phyloP scores from a whole-genome alignment of 2,329 filamentous ascomycete species.

The Dissoconium aciculare region DNA sequence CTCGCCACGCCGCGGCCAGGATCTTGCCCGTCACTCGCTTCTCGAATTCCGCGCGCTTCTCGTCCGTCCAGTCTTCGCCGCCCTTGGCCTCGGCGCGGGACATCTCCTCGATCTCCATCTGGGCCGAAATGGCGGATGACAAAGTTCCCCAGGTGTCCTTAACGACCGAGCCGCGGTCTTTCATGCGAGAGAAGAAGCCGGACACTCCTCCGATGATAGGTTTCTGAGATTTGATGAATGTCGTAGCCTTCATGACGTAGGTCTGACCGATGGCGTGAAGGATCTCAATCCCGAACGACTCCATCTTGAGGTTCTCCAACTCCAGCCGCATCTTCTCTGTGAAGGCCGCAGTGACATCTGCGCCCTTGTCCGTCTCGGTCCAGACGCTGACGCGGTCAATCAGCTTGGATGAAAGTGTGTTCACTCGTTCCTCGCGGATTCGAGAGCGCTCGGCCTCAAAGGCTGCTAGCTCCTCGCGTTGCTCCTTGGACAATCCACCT shows the following conservation, averaged over 20 bases:
- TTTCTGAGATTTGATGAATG: slow-evolving; percentile 86
- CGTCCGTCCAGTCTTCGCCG: slow-evolving; percentile 95
- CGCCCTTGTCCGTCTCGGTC: slow-evolving; percentile 89
- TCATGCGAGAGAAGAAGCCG: slow-evolving; percentile 84
- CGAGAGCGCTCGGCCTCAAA: slow-evolving; percentile 74
- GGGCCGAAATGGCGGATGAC: slow-evolving; percentile 85
- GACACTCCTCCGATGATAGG: slow-evolving; percentile 70
- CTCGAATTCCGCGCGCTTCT: slow-evolving; percentile 92
- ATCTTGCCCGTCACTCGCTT: slow-evolving; percentile 95
- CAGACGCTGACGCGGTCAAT: slow-evolving; percentile 81
- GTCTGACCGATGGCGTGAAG: slow-evolving; percentile 86
- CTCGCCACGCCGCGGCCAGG: slow-evolving; percentile 86
- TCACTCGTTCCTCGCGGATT: slow-evolving; percentile 78
- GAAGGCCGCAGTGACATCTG: slow-evolving; percentile 75
- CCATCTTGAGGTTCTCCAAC: slow-evolving; percentile 98
- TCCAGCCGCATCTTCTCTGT: slow-evolving; percentile 88
- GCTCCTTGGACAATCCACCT: slow-evolving; percentile 72
- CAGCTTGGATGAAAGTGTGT: slow-evolving; percentile 69
- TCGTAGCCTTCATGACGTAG: slow-evolving; percentile 75
- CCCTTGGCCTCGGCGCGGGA: slow-evolving; percentile 86
- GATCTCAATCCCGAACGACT: slow-evolving; percentile 93
- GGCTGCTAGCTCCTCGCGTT: slow-evolving; percentile 77
- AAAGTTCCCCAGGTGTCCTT: slow-evolving; percentile 99
- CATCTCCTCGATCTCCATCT: slow-evolving; percentile 99
- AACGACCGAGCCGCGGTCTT: slow-evolving; percentile 90